Evolutionary conservation across 306 rosid genomes (phyloP).

Genomic region (Inga laurina): DNA sequence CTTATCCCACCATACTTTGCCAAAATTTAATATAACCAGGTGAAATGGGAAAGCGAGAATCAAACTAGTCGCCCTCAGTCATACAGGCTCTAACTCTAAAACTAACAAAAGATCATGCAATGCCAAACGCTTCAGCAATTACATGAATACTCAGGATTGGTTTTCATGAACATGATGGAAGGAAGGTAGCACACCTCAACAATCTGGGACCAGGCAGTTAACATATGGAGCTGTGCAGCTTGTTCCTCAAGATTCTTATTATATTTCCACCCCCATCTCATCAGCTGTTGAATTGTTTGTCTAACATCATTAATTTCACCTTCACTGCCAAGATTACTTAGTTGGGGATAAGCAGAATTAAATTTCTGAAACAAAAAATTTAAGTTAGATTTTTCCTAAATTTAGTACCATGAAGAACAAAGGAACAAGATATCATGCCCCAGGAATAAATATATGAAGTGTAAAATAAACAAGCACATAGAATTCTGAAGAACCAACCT

Average conservation of each 20-base stretch:
- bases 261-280: slow-evolving; percentile 99
- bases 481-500: slow-evolving; percentile 54
- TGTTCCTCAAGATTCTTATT: slow-evolving; percentile 98
- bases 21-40: neutral
- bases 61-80: neutral
- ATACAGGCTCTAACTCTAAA: neutral
- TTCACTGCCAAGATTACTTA: slow-evolving; percentile 67
- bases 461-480: slow-evolving; percentile 10
- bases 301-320: slow-evolving; percentile 69
- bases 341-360: slow-evolving; percentile 63
- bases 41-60: neutral
- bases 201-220: slow-evolving; percentile 96
- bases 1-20: neutral
- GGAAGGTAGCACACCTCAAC: slow-evolving; percentile 70
- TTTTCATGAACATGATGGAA: neutral
- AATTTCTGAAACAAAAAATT: slow-evolving; percentile 58
- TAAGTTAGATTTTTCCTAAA: slow-evolving; percentile 22
- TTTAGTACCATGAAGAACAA: slow-evolving; percentile 7
- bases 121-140: neutral
- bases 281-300: slow-evolving; percentile 83
- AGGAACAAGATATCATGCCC: neutral
- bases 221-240: slow-evolving; percentile 97
- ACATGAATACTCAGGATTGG: neutral
- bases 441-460: neutral
- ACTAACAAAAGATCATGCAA: neutral